phyloP scores from a whole-genome alignment of 1,139 yeast genomes.

The Yamadazyma diddensiae region DNA sequence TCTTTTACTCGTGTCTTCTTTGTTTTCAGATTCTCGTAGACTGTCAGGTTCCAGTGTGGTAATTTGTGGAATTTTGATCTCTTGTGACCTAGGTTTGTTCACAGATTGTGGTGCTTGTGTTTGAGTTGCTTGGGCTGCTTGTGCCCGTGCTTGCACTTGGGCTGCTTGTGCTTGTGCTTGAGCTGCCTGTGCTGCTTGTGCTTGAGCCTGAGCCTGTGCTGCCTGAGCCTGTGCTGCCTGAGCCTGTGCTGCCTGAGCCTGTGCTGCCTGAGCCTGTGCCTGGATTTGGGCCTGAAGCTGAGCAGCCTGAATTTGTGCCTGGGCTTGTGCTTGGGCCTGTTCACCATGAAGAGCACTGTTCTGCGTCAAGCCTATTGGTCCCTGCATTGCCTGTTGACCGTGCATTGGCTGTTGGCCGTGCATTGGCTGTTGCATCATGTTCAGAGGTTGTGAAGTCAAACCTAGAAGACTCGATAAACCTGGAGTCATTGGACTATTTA shows the following conservation, averaged over 20 bases:
- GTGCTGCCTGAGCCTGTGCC: constrained; percentile 4
- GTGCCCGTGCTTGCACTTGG: constrained; percentile 6
- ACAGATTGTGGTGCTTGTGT: constrained; percentile 3
- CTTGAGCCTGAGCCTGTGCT: constrained; percentile 4
- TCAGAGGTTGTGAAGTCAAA: no score
- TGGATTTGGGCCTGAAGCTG: constrained; percentile 7
- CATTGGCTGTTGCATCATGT: constrained; percentile 1
- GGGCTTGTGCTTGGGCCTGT: constrained; percentile 11
- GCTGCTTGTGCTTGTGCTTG: constrained; percentile 6
- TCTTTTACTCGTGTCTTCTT: no score
- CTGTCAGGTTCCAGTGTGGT: no score
- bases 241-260: constrained; percentile 6
- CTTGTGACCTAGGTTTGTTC: no score
- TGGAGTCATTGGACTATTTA: constrained; percentile 47
- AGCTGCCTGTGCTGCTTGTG: constrained; percentile 7
- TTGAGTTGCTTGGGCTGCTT: constrained; percentile 4
- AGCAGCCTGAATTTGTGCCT: constrained; percentile 8
- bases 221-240: constrained; percentile 9
- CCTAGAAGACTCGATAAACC: constrained; percentile 44
- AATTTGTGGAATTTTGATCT: no score
- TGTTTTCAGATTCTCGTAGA: no score
- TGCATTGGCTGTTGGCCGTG: no score
- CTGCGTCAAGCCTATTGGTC: no score
- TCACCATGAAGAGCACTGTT: no score
- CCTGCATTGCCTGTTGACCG: no score